Base-by-base conservation (phyloP, 495 filamentous ascomycete species). In the Penicillium parvum region DNA sequence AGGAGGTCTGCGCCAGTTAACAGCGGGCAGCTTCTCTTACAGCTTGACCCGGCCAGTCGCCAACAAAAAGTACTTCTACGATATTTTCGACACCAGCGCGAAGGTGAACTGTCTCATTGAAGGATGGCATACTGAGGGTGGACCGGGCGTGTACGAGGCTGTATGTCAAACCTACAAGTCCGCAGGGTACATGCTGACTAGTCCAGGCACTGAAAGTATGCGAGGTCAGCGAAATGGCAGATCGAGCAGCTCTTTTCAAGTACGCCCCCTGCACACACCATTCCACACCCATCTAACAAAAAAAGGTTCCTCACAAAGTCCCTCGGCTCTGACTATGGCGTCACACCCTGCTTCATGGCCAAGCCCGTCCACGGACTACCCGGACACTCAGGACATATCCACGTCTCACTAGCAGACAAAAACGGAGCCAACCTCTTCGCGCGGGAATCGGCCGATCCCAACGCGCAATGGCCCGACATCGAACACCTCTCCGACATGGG, bases 321-420 rank as follows among this genome's bases (percentile, higher is more conserved):
- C 0, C 69, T 95, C 14, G 87, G 83, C 3, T 80, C 74, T 29
- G 83, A 84, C 55, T 82, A 85, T 65, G 86, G 85, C 32, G 89
- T 96, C 49, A 94, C 85, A 0, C 90, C 90, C 3, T 92, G 88
- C 65, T 96, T 96, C 69, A 96, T 96, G 90, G 90, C 90, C 12
- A 96, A 96, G 62, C 90, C 90, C 2, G 78, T 83, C 39, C 77
- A 90, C 51, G 87, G 87, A 0, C 67, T 96, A 3, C 90, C 90
- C 0, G 90, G 90, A 10, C 95, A 92, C 64, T 86, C 80, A 20
- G 90, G 90, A 0, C 90, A 96, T 63, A 90, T 95, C 71, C 90
- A 96, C 63, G 64, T 96, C 45, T 94, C 88, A 1, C 57, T 60
- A 63, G 76, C 83, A 10, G 82, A 88, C 19, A 71, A 77, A 28